phyloP scores from a whole-genome alignment of 192 early-diverging fungal genomes.

The Coemansia sp. region DNA sequence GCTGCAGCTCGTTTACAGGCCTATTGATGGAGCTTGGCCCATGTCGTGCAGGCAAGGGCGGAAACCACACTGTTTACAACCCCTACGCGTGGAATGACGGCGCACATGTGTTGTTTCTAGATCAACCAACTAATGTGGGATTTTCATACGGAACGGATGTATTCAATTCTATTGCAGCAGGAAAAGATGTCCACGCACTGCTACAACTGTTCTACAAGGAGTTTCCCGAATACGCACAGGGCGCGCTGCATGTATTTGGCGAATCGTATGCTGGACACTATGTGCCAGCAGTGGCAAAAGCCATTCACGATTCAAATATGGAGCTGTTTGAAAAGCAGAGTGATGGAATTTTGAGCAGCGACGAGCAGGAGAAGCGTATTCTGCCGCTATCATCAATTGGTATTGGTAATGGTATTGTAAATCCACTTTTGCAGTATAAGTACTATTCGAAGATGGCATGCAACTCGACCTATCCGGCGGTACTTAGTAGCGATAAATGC shows the following conservation, averaged over 20 bases:
- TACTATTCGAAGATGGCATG: constrained; percentile 73
- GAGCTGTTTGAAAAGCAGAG: constrained; percentile 36
- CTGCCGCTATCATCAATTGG: constrained; percentile 70
- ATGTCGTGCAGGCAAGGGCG: constrained; percentile 71
- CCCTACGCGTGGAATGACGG: constrained; percentile 82
- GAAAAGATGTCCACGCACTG: constrained; percentile 78
- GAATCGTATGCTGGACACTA: constrained; percentile 89
- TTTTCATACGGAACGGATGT: constrained; percentile 76
- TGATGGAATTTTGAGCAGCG: constrained; percentile 68
- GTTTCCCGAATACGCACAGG: constrained; percentile 69
- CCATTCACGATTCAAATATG: constrained; percentile 78
- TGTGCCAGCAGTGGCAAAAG: constrained; percentile 81
- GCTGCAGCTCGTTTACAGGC: constrained; percentile 74
- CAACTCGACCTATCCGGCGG: constrained; percentile 64
- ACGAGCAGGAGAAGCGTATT: neutral
- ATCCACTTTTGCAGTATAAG: constrained; percentile 77
- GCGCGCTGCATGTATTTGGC: constrained; percentile 82
- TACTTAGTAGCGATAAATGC: constrained; percentile 65
- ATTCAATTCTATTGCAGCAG: constrained; percentile 65
- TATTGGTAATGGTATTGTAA: constrained; percentile 90
- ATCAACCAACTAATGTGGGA: constrained; percentile 86
- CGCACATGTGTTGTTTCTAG: constrained; percentile 77
- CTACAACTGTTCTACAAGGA: constrained; percentile 79
- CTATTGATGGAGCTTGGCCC: constrained; percentile 78
- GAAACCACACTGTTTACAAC: constrained; percentile 67